Conservation (phyloP, 768 basidiomycete genomes). For the Suillus variegatus region DNA sequence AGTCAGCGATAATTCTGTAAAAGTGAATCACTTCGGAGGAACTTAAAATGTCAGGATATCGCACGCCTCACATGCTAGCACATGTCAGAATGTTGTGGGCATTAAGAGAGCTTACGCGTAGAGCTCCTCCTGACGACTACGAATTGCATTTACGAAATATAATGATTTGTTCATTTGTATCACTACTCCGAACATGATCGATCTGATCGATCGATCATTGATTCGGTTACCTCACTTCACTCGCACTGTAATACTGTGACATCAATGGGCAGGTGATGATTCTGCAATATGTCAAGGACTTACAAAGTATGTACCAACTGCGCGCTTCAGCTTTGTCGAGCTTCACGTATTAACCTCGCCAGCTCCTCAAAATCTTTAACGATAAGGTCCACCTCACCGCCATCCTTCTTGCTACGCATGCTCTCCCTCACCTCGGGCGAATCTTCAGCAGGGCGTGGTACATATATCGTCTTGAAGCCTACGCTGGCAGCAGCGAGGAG, state of each 20-base stretch:
- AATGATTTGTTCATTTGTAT: neutral
- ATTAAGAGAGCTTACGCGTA: neutral
- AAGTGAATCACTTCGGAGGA: too few species aligned
- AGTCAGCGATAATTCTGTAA: too few species aligned
- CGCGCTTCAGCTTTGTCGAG: slow-evolving; percentile 9
- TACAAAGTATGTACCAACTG: neutral
- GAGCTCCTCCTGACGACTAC: neutral
- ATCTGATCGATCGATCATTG: neutral
- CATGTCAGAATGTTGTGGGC: too few species aligned
- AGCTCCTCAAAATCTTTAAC: slow-evolving; percentile 54
- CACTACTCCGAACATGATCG: neutral
- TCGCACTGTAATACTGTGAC: neutral
- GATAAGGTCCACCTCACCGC: slow-evolving; percentile 61
- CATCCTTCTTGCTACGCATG: slow-evolving; percentile 48
- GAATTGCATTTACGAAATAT: neutral
- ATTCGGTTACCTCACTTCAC: neutral
- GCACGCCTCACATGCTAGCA: too few species aligned
- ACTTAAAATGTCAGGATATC: too few species aligned
- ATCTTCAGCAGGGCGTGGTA: slow-evolving; percentile 54
- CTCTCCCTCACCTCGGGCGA: slow-evolving; percentile 17
- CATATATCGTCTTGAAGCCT: slow-evolving; percentile 62
- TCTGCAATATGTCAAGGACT: too few species aligned
- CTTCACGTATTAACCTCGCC: slow-evolving; percentile 29
- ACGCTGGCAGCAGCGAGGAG: slow-evolving; percentile 50
- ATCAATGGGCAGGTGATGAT: neutral